Percentiles rank a stretch among this genome's conserved stretches.
Conservation (phyloP, 371 early-diverging fungal genomes). For the Actinomortierella ambigua region DNA sequence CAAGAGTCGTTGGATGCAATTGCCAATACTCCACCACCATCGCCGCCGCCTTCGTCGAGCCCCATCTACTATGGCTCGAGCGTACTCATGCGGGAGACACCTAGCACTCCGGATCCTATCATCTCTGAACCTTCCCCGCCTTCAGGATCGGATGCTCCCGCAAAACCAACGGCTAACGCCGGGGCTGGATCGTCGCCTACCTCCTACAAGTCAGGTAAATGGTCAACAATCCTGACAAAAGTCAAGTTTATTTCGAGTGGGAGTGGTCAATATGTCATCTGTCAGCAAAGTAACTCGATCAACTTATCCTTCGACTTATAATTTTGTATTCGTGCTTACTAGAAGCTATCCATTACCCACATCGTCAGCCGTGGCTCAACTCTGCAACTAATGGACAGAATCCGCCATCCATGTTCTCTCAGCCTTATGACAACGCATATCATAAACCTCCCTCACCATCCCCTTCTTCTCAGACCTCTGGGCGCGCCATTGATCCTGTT, state of each 20-base stretch:
- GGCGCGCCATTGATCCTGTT: background rate
- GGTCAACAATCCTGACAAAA: too few species aligned
- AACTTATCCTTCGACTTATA: too few species aligned
- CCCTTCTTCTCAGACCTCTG: background rate
- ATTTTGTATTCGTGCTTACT: background rate
- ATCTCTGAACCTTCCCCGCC: constrained; percentile 14
- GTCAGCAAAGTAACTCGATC: too few species aligned
- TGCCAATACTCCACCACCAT: constrained; percentile 14
- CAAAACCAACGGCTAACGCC: constrained; percentile 8
- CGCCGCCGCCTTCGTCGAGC: constrained; percentile 2
- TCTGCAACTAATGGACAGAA: constrained; percentile 29
- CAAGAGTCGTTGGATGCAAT: constrained; percentile 33
- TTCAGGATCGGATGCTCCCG: constrained; percentile 6
- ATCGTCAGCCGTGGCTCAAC: constrained; percentile 45
- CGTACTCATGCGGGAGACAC: constrained; percentile 38
- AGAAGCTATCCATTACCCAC: constrained; percentile 44
- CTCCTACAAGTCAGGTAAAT: too few species aligned
- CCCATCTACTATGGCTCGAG: constrained; percentile 23
- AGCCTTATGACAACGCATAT: constrained; percentile 33
- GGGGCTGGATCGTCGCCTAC: background rate
- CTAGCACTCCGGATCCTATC: constrained; percentile 45
- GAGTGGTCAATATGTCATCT: too few species aligned
- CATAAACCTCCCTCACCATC: constrained; percentile 23
- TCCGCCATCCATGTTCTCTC: constrained; percentile 42
- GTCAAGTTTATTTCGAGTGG: too few species aligned